Evolutionary conservation across 768 basidiomycete genomes (phyloP).

Genomic region (Serpula lacrymans): DNA sequence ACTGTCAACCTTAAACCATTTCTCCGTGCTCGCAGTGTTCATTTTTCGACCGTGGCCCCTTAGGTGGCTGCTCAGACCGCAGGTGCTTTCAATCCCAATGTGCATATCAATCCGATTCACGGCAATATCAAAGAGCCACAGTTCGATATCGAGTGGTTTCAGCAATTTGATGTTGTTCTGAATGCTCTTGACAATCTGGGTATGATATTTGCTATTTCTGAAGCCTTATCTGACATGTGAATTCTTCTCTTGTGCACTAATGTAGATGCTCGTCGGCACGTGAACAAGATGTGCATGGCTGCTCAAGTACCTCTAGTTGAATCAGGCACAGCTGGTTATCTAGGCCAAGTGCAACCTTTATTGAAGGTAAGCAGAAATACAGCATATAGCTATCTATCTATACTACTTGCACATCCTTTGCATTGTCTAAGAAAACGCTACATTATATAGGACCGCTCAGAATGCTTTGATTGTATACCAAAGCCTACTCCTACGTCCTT

Average conservation of each 20-base stretch:
- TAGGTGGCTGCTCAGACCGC: constrained; percentile 85
- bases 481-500: constrained; percentile 93
- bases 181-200: constrained; percentile 97
- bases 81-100: constrained; percentile 81
- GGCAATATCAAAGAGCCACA: constrained; percentile 93
- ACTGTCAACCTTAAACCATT: not conserved
- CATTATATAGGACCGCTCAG: constrained; percentile 66
- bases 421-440: too few relatives aligned
- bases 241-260: not conserved
- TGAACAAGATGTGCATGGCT: constrained; percentile 98
- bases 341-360: constrained; percentile 95
- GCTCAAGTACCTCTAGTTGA: constrained; percentile 89
- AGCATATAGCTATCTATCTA: not conserved
- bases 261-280: constrained; percentile 88
- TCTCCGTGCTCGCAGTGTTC: not conserved
- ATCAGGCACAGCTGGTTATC: constrained; percentile 94
- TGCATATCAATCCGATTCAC: constrained; percentile 83
- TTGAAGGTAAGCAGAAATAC: constrained; percentile 71
- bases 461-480: constrained; percentile 95
- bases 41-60: not conserved
- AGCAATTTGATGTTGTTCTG: constrained; percentile 85
- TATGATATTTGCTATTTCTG: constrained; percentile 30
- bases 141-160: constrained; percentile 90
- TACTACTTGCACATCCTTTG: too few relatives aligned
- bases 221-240: not conserved